Conservation (phyloP, 202 grass and related monocot genomes). For the Digitaria exilis region DNA sequence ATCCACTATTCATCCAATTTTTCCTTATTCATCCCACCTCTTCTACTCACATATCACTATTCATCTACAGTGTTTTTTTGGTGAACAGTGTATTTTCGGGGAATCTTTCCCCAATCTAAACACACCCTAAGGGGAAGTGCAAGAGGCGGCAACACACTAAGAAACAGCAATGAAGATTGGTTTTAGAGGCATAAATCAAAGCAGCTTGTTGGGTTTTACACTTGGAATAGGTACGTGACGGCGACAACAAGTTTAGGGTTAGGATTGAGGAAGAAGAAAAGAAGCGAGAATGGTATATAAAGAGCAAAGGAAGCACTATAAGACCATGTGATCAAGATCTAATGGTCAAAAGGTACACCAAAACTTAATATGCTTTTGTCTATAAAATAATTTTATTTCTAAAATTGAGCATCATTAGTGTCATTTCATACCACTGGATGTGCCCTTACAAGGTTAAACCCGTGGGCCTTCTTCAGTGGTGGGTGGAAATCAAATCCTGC, state of each 20-base stretch:
- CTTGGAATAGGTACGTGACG: neutral
- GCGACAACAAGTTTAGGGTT: neutral
- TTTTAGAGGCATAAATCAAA: neutral
- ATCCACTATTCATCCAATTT: too few relatives aligned
- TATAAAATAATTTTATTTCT: neutral
- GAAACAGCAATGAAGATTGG: neutral
- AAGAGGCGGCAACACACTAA: neutral
- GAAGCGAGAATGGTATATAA: neutral
- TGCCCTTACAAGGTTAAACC: too few relatives aligned
- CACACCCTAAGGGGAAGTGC: too few relatives aligned
- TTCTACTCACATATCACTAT: too few relatives aligned
- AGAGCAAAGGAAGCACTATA: neutral
- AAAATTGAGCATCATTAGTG: too few relatives aligned
- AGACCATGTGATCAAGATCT: neutral
- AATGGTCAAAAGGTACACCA: neutral
- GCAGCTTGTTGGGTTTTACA: neutral
- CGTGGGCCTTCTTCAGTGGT: too few relatives aligned
- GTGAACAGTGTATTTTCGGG: too few relatives aligned
- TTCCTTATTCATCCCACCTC: too few relatives aligned
- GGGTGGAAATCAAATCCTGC: too few relatives aligned
- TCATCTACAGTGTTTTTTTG: too few relatives aligned
- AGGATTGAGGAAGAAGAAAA: neutral
- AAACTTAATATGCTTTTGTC: too few relatives aligned
- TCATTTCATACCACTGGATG: neutral
- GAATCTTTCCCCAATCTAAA: too few relatives aligned